These are phyloP conservation scores for Rhazya stricta DNA, from an alignment of 257 asterid species.

Conservation along the genomic window DNA sequence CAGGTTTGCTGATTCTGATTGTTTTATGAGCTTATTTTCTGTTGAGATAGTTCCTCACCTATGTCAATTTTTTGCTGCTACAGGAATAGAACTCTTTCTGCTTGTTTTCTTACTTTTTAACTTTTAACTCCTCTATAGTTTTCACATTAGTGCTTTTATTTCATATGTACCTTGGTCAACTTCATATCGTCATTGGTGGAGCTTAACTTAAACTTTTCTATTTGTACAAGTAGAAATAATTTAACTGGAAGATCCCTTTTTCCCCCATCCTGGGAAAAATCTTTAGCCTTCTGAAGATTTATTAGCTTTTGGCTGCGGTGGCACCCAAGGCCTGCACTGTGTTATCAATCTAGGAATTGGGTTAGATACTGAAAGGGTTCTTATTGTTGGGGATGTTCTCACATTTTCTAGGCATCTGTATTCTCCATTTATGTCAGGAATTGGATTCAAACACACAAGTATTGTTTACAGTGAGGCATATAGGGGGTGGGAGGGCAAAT, in stretches of 20 bases:
- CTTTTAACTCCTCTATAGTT: neutral
- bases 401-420: neutral
- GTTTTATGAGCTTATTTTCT: neutral
- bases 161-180: neutral
- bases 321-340: neutral
- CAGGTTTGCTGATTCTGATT: constrained; percentile 42
- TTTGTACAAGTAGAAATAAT: neutral
- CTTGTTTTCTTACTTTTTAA: neutral
- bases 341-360: neutral
- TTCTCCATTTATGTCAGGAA: neutral
- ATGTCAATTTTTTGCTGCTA: neutral
- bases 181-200: neutral
- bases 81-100: neutral
- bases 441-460: neutral
- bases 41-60: neutral
- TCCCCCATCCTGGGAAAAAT: neutral
- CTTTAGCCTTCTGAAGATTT: neutral
- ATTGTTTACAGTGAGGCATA: neutral
- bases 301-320: neutral
- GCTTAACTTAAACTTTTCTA: neutral
- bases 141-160: neutral
- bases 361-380: neutral
- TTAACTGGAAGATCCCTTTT: neutral
- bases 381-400: neutral
- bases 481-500: neutral